Evolutionary conservation across 163 green algal species (phyloP).

Genomic region (Scenedesmus sp.): DNA sequence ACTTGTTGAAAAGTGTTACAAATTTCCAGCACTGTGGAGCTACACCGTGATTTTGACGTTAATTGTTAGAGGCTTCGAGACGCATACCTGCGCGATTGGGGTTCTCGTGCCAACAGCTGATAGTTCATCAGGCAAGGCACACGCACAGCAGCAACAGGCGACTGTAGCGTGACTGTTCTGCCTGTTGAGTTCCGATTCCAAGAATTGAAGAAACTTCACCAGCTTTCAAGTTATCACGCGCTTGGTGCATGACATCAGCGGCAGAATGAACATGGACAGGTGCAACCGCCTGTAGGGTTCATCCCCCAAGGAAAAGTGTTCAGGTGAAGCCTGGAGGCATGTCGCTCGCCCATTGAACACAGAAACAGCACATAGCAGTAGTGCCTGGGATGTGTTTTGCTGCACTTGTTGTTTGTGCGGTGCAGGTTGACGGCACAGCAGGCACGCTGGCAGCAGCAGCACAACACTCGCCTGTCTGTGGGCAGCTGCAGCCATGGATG

Average conservation of each 20-base stretch:
- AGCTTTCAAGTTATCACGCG: neutral
- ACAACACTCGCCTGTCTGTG: neutral
- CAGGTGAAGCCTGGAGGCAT: neutral
- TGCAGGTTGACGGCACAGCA: neutral
- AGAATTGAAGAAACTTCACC: neutral
- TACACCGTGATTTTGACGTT: too few relatives aligned
- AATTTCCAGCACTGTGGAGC: neutral
- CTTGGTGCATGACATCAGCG: neutral
- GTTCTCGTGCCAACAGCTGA: too few relatives aligned
- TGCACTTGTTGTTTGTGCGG: neutral
- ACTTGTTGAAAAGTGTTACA: neutral
- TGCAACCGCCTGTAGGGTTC: neutral
- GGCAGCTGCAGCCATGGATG: constrained; percentile 22
- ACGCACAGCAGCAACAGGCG: neutral
- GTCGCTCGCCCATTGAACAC: too few relatives aligned
- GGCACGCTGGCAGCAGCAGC: neutral
- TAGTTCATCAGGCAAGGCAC: neutral
- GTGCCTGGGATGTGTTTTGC: neutral
- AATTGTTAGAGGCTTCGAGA: too few relatives aligned
- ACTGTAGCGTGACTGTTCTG: neutral
- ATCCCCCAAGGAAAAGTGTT: neutral
- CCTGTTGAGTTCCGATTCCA: too few relatives aligned
- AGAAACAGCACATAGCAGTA: neutral
- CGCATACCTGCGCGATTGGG: too few relatives aligned
- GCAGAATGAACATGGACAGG: neutral